Conservation (phyloP, 73 alveolate species). For the Strombidium stylifer region DNA sequence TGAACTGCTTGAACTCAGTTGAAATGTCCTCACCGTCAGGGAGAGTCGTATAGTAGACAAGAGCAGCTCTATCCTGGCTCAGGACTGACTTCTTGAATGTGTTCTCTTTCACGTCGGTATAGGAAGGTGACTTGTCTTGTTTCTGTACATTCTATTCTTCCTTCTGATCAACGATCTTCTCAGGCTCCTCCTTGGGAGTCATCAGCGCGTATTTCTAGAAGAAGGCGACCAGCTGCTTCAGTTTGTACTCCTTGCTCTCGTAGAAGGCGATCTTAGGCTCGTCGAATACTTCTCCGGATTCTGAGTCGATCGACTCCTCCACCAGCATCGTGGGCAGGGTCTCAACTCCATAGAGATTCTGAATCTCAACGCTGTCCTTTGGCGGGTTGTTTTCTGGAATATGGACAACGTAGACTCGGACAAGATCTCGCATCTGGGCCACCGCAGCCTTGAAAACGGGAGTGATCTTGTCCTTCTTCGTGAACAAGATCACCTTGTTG, state of each 20-base stretch:
- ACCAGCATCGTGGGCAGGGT: conserved; percentile 1
- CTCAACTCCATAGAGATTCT: neutral
- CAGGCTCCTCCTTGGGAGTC: neutral
- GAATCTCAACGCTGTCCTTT: neutral
- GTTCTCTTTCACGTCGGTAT: neutral
- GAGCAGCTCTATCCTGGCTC: conserved; percentile 10
- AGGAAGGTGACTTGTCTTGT: too few species aligned
- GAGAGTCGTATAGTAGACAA: conserved; percentile 8
- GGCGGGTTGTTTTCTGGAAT: neutral
- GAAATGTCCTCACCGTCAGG: neutral
- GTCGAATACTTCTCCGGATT: too few species aligned
- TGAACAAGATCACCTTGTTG: neutral
- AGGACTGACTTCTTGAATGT: neutral
- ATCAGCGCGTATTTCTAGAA: neutral
- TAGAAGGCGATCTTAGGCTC: too few species aligned
- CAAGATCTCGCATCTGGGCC: neutral
- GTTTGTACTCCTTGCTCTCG: neutral
- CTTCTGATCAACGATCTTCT: neutral
- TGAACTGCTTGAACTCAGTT: neutral
- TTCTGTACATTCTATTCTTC: too few species aligned
- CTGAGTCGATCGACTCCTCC: too few species aligned
- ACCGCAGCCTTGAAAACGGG: conserved; percentile 2
- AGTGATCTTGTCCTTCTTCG: neutral
- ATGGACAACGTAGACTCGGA: neutral
- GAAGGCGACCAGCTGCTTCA: neutral